Percentiles rank a stretch among this genome's conserved stretches.
These are phyloP conservation scores for Candida railenensis DNA, from an alignment of 805 yeast species.

Conservation along the genomic window DNA sequence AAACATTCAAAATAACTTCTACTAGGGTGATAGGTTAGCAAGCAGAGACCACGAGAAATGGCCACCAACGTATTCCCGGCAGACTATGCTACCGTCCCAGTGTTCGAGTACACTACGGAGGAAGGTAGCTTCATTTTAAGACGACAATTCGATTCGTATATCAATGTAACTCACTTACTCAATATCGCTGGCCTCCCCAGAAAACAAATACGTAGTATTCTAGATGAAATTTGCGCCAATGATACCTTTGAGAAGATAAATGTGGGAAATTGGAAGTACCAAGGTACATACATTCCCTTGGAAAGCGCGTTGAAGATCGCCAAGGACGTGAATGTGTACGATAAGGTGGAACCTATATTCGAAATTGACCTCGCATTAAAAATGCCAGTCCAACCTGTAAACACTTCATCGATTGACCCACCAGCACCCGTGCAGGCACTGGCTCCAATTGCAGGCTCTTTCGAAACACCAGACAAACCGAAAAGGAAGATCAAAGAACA, in stretches of 20 bases:
- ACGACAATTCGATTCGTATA: neutral
- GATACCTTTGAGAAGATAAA: neutral
- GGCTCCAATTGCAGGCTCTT: conserved; percentile 14
- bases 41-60: too few species aligned
- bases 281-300: neutral
- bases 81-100: conserved; percentile 1
- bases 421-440: conserved; percentile 7
- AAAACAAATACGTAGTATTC: neutral
- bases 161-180: neutral
- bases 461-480: neutral
- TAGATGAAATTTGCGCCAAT: neutral
- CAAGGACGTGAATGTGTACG: neutral
- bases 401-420: neutral
- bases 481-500: neutral
- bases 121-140: neutral
- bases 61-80: neutral
- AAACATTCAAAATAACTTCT: too few species aligned
- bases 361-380: neutral
- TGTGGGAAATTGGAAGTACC: conserved; percentile 2
- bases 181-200: conserved; percentile 1
- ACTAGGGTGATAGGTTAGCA: too few species aligned
- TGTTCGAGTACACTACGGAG: neutral
- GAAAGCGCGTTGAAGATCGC: neutral
- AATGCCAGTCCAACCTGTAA: neutral
- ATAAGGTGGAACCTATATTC: neutral